Evolutionary conservation across 2,329 filamentous ascomycete genomes (phyloP).

Genomic region (Fusarium redolens): DNA sequence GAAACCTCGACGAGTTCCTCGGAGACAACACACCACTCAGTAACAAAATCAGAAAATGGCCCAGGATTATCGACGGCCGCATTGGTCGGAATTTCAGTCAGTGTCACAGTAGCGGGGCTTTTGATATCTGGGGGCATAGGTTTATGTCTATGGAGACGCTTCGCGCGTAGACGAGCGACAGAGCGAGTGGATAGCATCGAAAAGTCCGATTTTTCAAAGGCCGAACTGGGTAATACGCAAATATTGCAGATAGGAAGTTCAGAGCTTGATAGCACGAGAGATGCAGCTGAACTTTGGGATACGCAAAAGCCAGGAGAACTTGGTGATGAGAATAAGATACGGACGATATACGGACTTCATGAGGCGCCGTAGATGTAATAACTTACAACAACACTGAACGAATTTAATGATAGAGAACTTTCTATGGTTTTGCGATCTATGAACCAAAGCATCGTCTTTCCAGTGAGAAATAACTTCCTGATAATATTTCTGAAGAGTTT

Average conservation of each 20-base stretch:
- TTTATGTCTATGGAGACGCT: background rate
- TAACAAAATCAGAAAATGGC: fast-evolving
- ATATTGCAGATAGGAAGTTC: constrained; percentile 2
- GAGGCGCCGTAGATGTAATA: background rate
- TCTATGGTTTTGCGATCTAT: too few relatives aligned
- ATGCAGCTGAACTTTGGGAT: constrained; percentile 4
- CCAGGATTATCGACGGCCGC: background rate
- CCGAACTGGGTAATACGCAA: background rate
- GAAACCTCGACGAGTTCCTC: background rate
- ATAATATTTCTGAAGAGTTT: too few relatives aligned
- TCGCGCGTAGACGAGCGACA: background rate
- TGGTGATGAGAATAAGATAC: constrained; percentile 4
- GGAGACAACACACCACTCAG: background rate
- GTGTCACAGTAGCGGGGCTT: background rate
- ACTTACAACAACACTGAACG: too few relatives aligned
- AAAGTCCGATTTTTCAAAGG: background rate
- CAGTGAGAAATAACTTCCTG: too few relatives aligned
- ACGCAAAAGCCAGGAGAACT: constrained; percentile 3
- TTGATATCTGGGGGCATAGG: background rate
- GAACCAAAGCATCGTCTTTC: too few relatives aligned
- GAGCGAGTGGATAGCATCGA: background rate
- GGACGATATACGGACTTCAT: background rate
- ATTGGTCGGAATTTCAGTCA: constrained; percentile 2
- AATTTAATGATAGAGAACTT: too few relatives aligned
- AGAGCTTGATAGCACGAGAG: background rate